Percentiles rank a stretch among this genome's conserved stretches.
Evolutionary conservation across 768 basidiomycete genomes (phyloP).

Genomic region (Mycena chlorophos): DNA sequence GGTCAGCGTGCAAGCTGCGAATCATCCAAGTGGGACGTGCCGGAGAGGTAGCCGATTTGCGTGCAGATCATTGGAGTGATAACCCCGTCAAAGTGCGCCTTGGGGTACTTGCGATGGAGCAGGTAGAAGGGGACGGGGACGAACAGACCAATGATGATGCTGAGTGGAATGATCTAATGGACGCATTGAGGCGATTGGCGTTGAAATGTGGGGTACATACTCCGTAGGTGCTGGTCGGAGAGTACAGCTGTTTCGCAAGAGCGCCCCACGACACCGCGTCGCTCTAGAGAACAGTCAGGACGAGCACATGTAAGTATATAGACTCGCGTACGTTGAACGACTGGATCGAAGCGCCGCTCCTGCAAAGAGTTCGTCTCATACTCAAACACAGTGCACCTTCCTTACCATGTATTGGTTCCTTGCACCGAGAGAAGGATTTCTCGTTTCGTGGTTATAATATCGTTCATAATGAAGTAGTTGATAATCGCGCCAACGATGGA

Average conservation of each 20-base stretch:
- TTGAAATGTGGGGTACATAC: slow-evolving; percentile 30
- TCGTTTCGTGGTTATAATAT: slow-evolving; percentile 49
- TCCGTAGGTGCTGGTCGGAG: slow-evolving; percentile 47
- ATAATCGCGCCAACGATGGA: slow-evolving; percentile 52
- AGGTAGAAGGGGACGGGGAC: slow-evolving; percentile 60
- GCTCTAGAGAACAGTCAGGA: slow-evolving; percentile 40
- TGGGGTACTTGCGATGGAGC: slow-evolving; percentile 48
- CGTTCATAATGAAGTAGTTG: slow-evolving; percentile 58
- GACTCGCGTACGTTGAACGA: slow-evolving; percentile 45
- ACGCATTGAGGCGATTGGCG: slow-evolving; percentile 13
- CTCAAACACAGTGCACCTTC: slow-evolving; percentile 24
- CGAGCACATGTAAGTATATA: slow-evolving; percentile 18
- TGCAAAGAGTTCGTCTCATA: slow-evolving; percentile 7
- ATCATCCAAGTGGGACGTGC: slow-evolving; percentile 24
- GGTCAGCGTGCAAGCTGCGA: not conserved
- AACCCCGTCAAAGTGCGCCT: slow-evolving; percentile 46
- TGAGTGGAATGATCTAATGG: slow-evolving; percentile 44
- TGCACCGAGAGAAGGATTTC: slow-evolving; percentile 51
- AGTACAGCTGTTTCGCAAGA: slow-evolving; percentile 48
- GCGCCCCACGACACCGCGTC: slow-evolving; percentile 61
- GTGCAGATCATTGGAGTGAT: slow-evolving; percentile 43
- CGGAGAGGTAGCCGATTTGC: slow-evolving; percentile 33
- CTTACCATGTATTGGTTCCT: slow-evolving; percentile 51
- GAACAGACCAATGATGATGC: slow-evolving; percentile 49
- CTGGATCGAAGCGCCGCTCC: slow-evolving; percentile 41